Percentiles rank a stretch among this genome's conserved stretches.
phyloP scores from a whole-genome alignment of 805 yeast species.

The Lachancea dasiensis region DNA sequence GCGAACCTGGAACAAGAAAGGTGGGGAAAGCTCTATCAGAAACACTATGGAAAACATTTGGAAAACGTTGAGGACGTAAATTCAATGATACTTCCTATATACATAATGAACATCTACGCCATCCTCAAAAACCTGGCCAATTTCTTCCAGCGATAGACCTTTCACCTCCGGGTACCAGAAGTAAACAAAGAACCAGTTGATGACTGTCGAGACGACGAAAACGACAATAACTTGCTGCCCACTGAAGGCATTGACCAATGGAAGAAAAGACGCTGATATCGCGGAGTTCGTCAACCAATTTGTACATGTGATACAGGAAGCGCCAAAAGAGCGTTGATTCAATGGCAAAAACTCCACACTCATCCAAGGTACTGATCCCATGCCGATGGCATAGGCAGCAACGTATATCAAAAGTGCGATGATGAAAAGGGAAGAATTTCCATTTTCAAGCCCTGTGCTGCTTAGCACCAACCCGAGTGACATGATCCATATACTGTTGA shows the following conservation, averaged over 20 bases:
- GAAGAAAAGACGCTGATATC: conserved; percentile 34
- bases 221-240: conserved; percentile 32
- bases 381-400: conserved; percentile 38
- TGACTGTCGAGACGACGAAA: conserved; percentile 31
- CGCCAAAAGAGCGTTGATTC: conserved; percentile 38
- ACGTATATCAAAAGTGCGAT: conserved; percentile 34
- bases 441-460: conserved; percentile 26
- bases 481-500: conserved; percentile 39
- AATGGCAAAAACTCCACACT: conserved; percentile 41
- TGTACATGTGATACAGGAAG: conserved; percentile 37
- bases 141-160: conserved; percentile 40
- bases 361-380: conserved; percentile 43
- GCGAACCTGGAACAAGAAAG: conserved; percentile 31
- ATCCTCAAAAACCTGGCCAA: conserved; percentile 35
- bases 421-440: conserved; percentile 22
- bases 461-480: conserved; percentile 32
- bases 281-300: conserved; percentile 39
- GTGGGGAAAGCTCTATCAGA: conserved; percentile 31
- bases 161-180: conserved; percentile 41
- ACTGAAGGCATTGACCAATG: conserved; percentile 29
- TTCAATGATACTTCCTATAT: conserved; percentile 28
- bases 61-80: conserved; percentile 1
- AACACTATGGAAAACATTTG: conserved; percentile 15
- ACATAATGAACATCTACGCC: conserved; percentile 37
- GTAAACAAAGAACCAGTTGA: conserved; percentile 38